Evolutionary conservation across 1,139 yeast genomes (phyloP), one percentile per base, ranked within the genome.

Genomic region (Fermentozyma sake): DNA sequence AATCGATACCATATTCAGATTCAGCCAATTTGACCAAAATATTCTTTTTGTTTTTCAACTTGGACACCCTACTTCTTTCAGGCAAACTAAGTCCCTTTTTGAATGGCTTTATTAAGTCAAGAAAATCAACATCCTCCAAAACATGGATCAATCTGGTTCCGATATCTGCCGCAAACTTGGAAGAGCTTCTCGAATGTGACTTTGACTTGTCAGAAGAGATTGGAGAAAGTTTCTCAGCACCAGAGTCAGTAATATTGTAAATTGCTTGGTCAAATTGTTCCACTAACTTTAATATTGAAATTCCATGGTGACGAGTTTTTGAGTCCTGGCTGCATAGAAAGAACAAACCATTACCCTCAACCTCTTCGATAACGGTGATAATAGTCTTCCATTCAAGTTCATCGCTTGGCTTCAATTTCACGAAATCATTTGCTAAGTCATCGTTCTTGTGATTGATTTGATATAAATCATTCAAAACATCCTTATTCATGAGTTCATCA

Each of bases 331-430:
- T 84, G 46, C 96, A 86, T 16, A 93, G 61, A 48, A 93, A 91
- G 50, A 85, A 91, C 20, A 93, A 58, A 0, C 96, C 99, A 48
- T 89, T 86, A 0, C 98, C 97, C 56, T 93, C 98, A 6, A 89
- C 83, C 40, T 89, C 96, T 52, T 91, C 97, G 27, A 89, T 79
- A 0, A 83, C 79, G 0, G 95, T 81, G 41, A 85, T 78, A 22
- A 85, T 76, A 20, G 76, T 77, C 42, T 83, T 83, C 72, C 89
- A 68, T 44, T 83, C 93, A 24, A 85, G 55, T 33, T 80, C 87
- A 34, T 84, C 91, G 12, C 72, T 59, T 5, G 73, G 67, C 28
- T 61, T 68, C 18, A 53, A 33, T 21, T 48, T 52, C 5, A 41
- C 31, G 4, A 36, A 44, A 8, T 39, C 35, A 12, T 27, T 29